Base-by-base conservation (phyloP, 1,284 basidiomycete species). In the Jaminaea rosea region DNA sequence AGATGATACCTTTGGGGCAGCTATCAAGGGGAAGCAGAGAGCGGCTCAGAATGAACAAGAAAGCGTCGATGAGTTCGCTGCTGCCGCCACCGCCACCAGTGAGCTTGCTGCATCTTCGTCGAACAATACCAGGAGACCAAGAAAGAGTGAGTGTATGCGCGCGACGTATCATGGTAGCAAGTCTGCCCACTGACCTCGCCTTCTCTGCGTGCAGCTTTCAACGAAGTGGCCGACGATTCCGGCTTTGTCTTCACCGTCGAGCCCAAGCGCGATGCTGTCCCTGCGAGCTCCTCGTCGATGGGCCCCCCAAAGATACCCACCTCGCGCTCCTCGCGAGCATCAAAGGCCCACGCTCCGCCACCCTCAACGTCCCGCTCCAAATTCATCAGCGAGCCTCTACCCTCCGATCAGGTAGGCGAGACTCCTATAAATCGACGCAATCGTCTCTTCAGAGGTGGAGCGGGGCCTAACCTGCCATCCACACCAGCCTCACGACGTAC, bases 181-280 rank as follows among this genome's bases (percentile, higher is more conserved):
- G n/a, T n/a, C 21, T 42, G 15, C 17, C 21, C 7, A 3, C n/a
- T 42, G 15, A n/a, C n/a, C n/a, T 17, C 5, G 24, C 17, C 4
- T 11, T 23, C 17, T 29, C 13, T 29, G 10, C 3, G 17, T 15
- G 8, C 26, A 54, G 52, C 58, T 15, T 47, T 60, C 2, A 51
- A 50, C 3, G 59, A 60, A 10, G 59, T 57, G 17, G 53, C 59
- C 2, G 56, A 54, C n/a, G 61, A 56, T 21, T 15, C 13, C 27
- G 61, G 58, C 47, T 63, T 63, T 39, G 31, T 63, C 50, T 63
- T 63, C 29, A 60, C 49, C 26, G 56, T 59, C 29, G 61, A 56
- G 28, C 46, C 58, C 11, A 39, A 28, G 44, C 15, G n/a, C 17
- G 44, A 47, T 23, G 50, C 52, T 11, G 52, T 36, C 15, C 46